phyloP scores from a whole-genome alignment of 345 rosid species.

The Noccaea bulbosa region DNA sequence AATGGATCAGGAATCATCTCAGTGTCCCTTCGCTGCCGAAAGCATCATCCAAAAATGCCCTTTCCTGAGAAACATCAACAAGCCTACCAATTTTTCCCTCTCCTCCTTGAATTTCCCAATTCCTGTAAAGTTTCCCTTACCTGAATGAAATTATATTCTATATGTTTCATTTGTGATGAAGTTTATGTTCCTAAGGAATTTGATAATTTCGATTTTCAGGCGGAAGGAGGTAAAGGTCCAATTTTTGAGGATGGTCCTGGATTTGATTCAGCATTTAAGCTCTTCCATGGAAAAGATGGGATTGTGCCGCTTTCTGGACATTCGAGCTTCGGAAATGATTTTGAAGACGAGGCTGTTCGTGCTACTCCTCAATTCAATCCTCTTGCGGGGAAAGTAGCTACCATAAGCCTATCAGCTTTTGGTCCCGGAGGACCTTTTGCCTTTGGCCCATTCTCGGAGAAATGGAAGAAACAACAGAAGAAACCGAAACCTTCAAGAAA shows the following conservation, averaged over 20 bases:
- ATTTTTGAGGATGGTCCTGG: constrained; percentile 89
- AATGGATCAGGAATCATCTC: constrained; percentile 54
- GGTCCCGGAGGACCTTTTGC: constrained; percentile 78
- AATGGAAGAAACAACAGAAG: constrained; percentile 67
- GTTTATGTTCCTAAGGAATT: background rate
- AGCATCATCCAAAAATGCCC: constrained; percentile 69
- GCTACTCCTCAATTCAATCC: constrained; percentile 70
- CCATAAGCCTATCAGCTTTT: constrained; percentile 82
- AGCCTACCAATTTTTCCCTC: constrained; percentile 71
- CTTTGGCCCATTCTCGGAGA: constrained; percentile 69
- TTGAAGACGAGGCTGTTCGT: constrained; percentile 39
- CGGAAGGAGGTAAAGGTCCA: constrained; percentile 72
- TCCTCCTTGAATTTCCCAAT: constrained; percentile 52
- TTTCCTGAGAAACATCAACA: constrained; percentile 77
- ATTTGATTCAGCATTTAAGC: constrained; percentile 70
- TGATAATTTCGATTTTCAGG: constrained; percentile 35
- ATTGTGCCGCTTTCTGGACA: constrained; percentile 68
- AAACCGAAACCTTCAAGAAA: constrained; percentile 59
- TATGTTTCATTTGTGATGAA: constrained; percentile 1
- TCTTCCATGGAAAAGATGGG: constrained; percentile 90
- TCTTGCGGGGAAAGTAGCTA: constrained; percentile 66
- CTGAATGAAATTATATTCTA: background rate
- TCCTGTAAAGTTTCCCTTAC: constrained; percentile 47
- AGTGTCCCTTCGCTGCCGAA: constrained; percentile 54
- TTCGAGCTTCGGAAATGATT: constrained; percentile 39